A percentile compares a stretch with the other conserved stretches of the same genome.
Evolutionary conservation across 345 rosid genomes (phyloP).

Genomic region (Firmiana major): DNA sequence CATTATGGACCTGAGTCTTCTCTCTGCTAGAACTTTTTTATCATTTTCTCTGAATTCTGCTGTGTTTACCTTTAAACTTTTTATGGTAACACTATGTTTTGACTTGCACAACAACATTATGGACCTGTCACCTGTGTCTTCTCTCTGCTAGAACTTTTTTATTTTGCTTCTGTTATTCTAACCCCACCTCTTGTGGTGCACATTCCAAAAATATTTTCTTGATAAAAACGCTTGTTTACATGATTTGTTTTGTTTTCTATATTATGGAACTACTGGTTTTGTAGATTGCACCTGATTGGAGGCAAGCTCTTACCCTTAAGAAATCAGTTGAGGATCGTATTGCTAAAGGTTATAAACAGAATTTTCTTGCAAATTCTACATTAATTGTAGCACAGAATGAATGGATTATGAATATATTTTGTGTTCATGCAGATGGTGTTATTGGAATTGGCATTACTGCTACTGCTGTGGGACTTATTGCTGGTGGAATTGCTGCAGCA

Average conservation of each 20-base stretch:
- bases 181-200: neutral
- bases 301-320: conserved; percentile 68
- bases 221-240: neutral
- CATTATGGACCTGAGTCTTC: neutral
- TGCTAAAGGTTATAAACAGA: conserved; percentile 48
- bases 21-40: neutral
- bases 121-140: neutral
- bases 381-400: conserved; percentile 6
- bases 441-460: conserved; percentile 89
- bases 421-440: conserved; percentile 61
- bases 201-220: neutral
- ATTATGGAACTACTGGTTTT: conserved; percentile 8
- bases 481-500: conserved; percentile 79
- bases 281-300: conserved; percentile 83
- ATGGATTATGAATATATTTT: neutral
- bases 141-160: neutral
- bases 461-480: conserved; percentile 75
- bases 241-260: neutral
- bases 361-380: neutral
- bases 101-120: neutral
- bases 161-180: neutral
- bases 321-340: conserved; percentile 62
- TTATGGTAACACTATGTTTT: neutral
- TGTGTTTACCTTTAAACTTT: neutral
- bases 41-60: conserved; percentile 12